A percentile compares a stretch with the other conserved stretches of the same genome.
Evolutionary conservation across 164 flowering plant species (phyloP).

Genomic region (Protea cynaroides): DNA sequence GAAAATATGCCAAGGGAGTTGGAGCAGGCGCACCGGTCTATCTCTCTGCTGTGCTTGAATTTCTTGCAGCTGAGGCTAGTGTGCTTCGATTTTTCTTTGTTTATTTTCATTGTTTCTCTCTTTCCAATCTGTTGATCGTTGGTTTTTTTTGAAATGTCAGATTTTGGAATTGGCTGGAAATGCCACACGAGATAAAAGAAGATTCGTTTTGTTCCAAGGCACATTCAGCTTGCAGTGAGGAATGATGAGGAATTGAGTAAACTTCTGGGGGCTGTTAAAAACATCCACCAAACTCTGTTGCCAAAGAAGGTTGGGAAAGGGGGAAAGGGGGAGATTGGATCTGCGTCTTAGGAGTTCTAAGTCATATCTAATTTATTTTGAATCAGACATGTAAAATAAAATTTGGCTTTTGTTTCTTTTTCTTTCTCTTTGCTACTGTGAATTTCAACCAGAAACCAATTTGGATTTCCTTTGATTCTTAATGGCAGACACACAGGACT

Average conservation of each 20-base stretch:
- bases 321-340: constrained; percentile 18
- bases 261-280: constrained; percentile 24
- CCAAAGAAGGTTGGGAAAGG: constrained; percentile 23
- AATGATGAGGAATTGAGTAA: constrained; percentile 40
- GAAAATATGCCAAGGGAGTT: constrained; percentile 21
- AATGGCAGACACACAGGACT: too few relatives aligned
- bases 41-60: constrained; percentile 39
- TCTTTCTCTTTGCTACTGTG: not conserved
- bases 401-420: not conserved
- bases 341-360: constrained; percentile 24
- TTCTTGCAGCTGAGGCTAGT: constrained; percentile 29
- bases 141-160: constrained; percentile 1
- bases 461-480: too few relatives aligned
- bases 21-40: constrained; percentile 37
- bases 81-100: not conserved
- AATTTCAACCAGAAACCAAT: not conserved
- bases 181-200: constrained; percentile 34
- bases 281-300: constrained; percentile 19
- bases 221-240: constrained; percentile 33
- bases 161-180: constrained; percentile 31
- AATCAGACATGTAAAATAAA: not conserved
- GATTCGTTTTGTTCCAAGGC: constrained; percentile 25
- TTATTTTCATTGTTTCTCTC: not conserved
- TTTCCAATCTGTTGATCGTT: not conserved
- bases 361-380: not conserved